phyloP scores from a whole-genome alignment of 805 yeast species.

The Candida patagonica region DNA sequence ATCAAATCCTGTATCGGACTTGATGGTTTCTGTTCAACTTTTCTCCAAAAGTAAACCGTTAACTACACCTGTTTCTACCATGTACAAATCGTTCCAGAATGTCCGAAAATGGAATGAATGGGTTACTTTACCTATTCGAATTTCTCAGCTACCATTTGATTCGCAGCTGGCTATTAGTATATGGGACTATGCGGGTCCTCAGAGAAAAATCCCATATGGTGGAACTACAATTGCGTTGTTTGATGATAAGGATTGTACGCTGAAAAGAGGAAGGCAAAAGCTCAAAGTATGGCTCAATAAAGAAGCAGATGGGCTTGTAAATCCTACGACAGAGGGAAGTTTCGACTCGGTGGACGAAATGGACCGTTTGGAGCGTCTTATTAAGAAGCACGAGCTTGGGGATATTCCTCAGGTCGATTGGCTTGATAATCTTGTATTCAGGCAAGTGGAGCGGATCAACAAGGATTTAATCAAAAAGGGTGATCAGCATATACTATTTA shows the following conservation, averaged over 20 bases:
- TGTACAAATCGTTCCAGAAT: conserved; percentile 38
- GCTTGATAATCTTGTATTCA: conserved; percentile 61
- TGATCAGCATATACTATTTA: conserved; percentile 31
- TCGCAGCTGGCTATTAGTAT: conserved; percentile 51
- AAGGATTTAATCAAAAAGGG: conserved; percentile 11
- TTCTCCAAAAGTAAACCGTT: conserved; percentile 37
- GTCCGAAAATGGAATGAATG: conserved; percentile 59
- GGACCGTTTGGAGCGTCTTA: conserved; percentile 42
- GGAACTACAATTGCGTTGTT: conserved; percentile 52
- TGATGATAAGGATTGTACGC: conserved; percentile 42
- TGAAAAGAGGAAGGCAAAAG: conserved; percentile 66
- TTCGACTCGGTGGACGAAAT: conserved; percentile 25
- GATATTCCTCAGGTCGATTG: conserved; percentile 55
- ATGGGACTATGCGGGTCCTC: conserved; percentile 58
- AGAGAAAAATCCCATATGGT: conserved; percentile 43
- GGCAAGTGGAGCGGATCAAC: conserved; percentile 40
- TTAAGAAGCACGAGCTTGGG: conserved; percentile 59
- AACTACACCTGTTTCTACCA: conserved; percentile 41
- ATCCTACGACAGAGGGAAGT: conserved; percentile 22
- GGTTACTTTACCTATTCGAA: conserved; percentile 61
- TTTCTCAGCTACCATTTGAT: conserved; percentile 59
- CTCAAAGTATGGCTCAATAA: conserved; percentile 35
- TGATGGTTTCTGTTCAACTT: conserved; percentile 39
- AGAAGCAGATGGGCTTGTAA: conserved; percentile 26
- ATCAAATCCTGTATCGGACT: conserved; percentile 21